These are phyloP conservation scores for Syzygium malaccense DNA, from an alignment of 441 rosid genomes.

Conservation along the genomic window DNA sequence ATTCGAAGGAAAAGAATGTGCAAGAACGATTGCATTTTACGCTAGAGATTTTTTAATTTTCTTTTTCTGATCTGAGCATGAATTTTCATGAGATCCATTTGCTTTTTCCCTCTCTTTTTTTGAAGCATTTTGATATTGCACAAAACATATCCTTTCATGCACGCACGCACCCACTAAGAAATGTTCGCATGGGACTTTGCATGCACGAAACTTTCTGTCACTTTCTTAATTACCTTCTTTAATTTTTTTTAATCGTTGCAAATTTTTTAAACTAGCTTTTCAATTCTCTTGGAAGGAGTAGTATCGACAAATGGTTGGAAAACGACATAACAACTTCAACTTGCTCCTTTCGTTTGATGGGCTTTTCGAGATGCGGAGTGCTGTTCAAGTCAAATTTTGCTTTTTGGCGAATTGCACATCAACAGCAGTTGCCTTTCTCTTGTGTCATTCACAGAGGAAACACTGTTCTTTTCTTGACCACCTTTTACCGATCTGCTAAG, in stretches of 20 bases:
- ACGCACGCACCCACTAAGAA: neutral
- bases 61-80: neutral
- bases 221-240: neutral
- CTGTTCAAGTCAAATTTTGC: neutral
- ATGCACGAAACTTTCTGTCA: neutral
- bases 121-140: neutral
- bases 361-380: neutral
- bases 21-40: rapidly evolving
- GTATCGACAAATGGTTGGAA: neutral
- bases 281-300: neutral
- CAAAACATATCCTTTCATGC: neutral
- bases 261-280: neutral
- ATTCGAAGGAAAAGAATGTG: neutral
- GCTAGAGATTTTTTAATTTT: rapidly evolving
- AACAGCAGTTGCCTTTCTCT: neutral
- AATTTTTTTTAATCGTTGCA: no score
- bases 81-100: neutral
- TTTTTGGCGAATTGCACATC: neutral
- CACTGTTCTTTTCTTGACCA: neutral
- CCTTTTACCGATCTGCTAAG: constrained; percentile 8
- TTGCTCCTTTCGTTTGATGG: neutral
- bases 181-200: neutral
- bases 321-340: neutral
- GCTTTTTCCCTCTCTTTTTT: neutral
- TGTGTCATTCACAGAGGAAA: neutral